Base-by-base conservation (phyloP, 371 early-diverging fungal species). In the Apophysomyces trapeziformis region DNA sequence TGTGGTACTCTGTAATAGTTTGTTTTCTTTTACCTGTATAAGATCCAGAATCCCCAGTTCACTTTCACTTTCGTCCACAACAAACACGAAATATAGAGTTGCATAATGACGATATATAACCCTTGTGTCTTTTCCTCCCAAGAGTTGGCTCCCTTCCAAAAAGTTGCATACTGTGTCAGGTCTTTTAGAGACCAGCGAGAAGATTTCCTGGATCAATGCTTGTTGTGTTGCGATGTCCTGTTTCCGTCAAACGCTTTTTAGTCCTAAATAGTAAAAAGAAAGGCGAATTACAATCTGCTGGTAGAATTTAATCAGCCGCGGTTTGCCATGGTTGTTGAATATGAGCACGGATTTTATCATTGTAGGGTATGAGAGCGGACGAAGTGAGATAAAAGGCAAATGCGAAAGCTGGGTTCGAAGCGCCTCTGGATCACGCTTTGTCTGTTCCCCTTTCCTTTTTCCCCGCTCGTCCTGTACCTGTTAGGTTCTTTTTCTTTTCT, bases 311-410 rank as follows among this genome's bases (percentile, higher is more conserved):
- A 93, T 88, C 56, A 97, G 77, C 67, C 97, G 88, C 46, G 97
- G 95, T 76, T 96, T 96, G 64, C 98, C 98, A 68, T 93, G 91
- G 76, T 95, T 96, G 76, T 98, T 98, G 79, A 98, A 97, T 67
- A 97, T 95, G 62, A 96, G 87, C 13, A 95, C 95, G 13, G 95
- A 93, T 72, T 94, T 92, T 74, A 98, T 95, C 94, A 95, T 41
- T 41, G 41, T 41, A 36, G 16, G n/a, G 36, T 14, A 58, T 13
- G 38, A 21, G 45, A 35, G 26, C 9, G 9, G 41, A 41, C 21
- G 32, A 26, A 26, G 32, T 26, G 32, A 26, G 32, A 26, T 26
- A 26, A 26, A 26, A 13, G 11, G n/a, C 45, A 18, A 26, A 38
- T 18, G 18, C 14, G 7, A 44, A 6, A n/a, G 45, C 43, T 41